These are phyloP conservation scores for Deinandra increscens DNA, from an alignment of 129 eudicot genomes.

Conservation along the genomic window DNA sequence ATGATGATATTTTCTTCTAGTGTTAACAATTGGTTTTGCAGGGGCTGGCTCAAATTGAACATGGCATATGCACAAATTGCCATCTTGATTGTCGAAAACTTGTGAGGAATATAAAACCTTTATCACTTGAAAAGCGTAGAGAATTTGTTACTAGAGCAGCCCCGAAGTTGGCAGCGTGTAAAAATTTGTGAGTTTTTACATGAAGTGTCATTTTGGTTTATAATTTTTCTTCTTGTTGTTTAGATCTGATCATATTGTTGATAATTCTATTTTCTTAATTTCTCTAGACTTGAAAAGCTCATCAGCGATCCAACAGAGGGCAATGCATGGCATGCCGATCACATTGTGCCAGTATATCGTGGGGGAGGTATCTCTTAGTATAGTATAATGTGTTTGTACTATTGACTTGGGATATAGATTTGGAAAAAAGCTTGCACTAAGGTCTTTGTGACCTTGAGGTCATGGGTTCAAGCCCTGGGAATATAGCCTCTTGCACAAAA, in stretches of 20 bases:
- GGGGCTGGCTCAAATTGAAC: conserved; percentile 86
- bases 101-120: conserved; percentile 60
- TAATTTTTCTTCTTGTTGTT: not conserved
- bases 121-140: conserved; percentile 57
- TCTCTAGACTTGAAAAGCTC: conserved; percentile 73
- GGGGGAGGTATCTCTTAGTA: conserved; percentile 72
- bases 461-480: too few relatives aligned
- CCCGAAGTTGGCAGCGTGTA: conserved; percentile 57
- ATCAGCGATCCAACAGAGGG: conserved; percentile 79
- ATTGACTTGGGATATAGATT: conserved; percentile 1
- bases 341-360: conserved; percentile 71
- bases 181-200: conserved; percentile 60
- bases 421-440: not conserved
- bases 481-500: too few relatives aligned
- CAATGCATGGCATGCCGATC: conserved; percentile 98
- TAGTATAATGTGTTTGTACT: conserved; percentile 5
- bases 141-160: conserved; percentile 56
- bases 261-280: conserved; percentile 10
- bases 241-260: not conserved
- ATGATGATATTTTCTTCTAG: conserved; percentile 7
- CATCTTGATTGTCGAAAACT: conserved; percentile 78
- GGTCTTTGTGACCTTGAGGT: too few relatives aligned
- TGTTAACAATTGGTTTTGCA: conserved; percentile 27
- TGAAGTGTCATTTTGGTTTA: not conserved
- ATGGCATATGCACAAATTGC: conserved; percentile 80